Evolutionary conservation across 305 asterid species (phyloP), one percentile per base, ranked within the genome.

Genomic region (Fraxinus nigra): DNA sequence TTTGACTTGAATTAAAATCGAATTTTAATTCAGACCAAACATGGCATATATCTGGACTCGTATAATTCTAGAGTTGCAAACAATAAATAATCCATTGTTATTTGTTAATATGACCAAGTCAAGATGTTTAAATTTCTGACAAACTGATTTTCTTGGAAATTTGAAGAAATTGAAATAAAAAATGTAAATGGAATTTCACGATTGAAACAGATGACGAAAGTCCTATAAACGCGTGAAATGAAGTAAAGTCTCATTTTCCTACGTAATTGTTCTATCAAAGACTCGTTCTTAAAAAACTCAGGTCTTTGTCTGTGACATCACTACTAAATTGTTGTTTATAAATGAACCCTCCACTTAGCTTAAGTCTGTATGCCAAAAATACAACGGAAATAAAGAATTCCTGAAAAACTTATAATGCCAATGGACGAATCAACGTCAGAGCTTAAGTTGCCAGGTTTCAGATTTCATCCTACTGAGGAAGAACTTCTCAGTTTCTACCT

Each of bases 391-490:
- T 7, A 54, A 54, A 5, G 9, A 16, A 14, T 4, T 54, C 5
- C 63, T n/a, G 24, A 16, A 16, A 18, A n/a, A 54, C 5, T 46
- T n/a, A 16, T 4, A 54, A n/a, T 54, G 24, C 9, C 34, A 24
- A 63, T 63, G 72, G 72, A 63, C 10, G 72, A 63, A 63, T 24
- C 72, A 24, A 24, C 72, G 24, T 24, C 67, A 13, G 81, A 67
- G 76, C 82, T 81, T 67, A 81, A 80, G n/a, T 78, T 85, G 70
- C 88, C 88, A 0, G 88, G 90, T 7, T 87, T 87, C 40, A 79
- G 88, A 20, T 87, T 87, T 65, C 88, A 85, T 72, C 90, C 90
- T 0, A 87, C 88, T 3, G 90, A 83, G 37, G 88, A 87, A 74
- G 90, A 87, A 63, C 87, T 87, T 0, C 70, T 85, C 9, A 59